These are phyloP conservation scores for Exophiala viscosa DNA, from an alignment of 2,329 filamentous ascomycete genomes.

Conservation along the genomic window DNA sequence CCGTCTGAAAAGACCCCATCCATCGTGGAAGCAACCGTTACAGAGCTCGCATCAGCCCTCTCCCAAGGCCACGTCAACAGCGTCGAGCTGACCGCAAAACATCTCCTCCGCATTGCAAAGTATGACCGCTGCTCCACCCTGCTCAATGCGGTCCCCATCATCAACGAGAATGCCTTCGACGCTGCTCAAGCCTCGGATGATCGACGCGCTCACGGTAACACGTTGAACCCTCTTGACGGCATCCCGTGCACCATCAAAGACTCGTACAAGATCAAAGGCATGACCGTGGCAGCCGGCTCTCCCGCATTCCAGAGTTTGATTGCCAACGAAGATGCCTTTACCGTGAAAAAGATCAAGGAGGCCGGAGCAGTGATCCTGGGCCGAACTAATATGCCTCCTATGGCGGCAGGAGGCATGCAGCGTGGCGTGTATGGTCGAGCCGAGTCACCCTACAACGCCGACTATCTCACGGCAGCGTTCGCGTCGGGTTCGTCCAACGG, in stretches of 20 bases:
- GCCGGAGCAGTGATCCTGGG: conserved; percentile 33
- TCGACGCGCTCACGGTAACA: conserved; percentile 37
- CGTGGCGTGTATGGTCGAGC: conserved; percentile 55
- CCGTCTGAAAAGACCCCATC: background rate
- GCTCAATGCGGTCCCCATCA: conserved; percentile 49
- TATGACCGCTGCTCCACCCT: conserved; percentile 42
- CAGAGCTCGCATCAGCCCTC: conserved; percentile 41
- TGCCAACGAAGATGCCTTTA: conserved; percentile 37
- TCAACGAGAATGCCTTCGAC: conserved; percentile 45
- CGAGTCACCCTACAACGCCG: conserved; percentile 54
- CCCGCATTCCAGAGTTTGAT: conserved; percentile 51
- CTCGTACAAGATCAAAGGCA: conserved; percentile 51
- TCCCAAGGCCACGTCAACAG: conserved; percentile 39
- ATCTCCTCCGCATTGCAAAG: conserved; percentile 46
- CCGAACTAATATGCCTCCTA: conserved; percentile 44
- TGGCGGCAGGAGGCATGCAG: conserved; percentile 58
- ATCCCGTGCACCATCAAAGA: conserved; percentile 59
- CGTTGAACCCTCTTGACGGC: conserved; percentile 47
- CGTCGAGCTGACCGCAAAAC: conserved; percentile 44
- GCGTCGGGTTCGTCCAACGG: conserved; percentile 55
- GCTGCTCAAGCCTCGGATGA: conserved; percentile 48
- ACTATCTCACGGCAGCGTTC: conserved; percentile 50
- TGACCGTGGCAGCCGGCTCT: conserved; percentile 53
- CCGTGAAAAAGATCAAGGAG: conserved; percentile 26
- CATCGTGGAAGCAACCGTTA: conserved; percentile 43